phyloP scores from a whole-genome alignment of 1,139 yeast genomes.

The Pichiaceae sp. region DNA sequence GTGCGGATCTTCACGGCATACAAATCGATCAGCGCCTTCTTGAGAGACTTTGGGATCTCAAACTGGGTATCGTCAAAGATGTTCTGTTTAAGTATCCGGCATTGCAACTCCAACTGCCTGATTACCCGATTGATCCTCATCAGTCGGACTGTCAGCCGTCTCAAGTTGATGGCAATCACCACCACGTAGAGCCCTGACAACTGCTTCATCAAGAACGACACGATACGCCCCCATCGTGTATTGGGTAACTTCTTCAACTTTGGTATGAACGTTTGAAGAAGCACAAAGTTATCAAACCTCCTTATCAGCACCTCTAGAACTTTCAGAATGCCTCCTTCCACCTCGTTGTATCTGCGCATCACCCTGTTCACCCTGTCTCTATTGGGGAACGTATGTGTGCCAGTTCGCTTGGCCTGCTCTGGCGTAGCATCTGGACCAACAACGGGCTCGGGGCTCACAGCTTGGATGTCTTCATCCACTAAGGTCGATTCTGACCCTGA shows the following conservation, averaged over 20 bases:
- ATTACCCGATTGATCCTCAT: constrained; percentile 15
- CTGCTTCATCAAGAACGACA: constrained; percentile 11
- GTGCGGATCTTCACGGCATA: constrained; percentile 18
- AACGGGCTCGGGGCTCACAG: not conserved
- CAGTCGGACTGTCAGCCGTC: constrained; percentile 13
- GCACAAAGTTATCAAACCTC: constrained; percentile 21
- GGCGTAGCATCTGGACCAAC: not conserved
- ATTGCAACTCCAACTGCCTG: constrained; percentile 12
- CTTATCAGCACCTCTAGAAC: constrained; percentile 18
- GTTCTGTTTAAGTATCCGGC: constrained; percentile 1
- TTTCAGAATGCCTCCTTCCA: constrained; percentile 14
- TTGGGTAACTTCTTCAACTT: constrained; percentile 2
- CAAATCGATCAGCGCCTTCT: constrained; percentile 12
- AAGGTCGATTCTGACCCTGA: not conserved
- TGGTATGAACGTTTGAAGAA: constrained; percentile 18
- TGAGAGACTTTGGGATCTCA: constrained; percentile 4
- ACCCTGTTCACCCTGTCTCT: not conserved
- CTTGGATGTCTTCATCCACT: not conserved
- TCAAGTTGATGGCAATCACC: constrained; percentile 20
- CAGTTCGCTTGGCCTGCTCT: not conserved
- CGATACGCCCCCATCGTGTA: constrained; percentile 8
- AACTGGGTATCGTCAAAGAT: not conserved
- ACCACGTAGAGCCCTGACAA: constrained; percentile 20
- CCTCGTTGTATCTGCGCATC: not conserved
- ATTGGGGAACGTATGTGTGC: not conserved